Percentiles rank a stretch among this genome's conserved stretches.
Evolutionary conservation across 1,284 basidiomycete genomes (phyloP).

Genomic region (Sphaerobolus stellatus): DNA sequence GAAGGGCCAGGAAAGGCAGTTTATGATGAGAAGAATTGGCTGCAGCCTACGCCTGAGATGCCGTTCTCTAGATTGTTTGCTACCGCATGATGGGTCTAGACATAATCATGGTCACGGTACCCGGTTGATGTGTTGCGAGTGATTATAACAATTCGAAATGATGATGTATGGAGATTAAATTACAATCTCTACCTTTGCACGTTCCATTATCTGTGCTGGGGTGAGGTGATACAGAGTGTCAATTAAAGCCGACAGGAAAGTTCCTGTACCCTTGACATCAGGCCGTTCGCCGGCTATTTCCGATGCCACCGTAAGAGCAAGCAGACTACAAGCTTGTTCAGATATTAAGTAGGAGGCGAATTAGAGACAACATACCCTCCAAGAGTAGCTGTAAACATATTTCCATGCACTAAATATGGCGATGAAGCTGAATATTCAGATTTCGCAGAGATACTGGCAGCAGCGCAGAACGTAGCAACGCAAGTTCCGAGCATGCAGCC

Average conservation of each 20-base stretch:
- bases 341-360: slow-evolving; percentile 9
- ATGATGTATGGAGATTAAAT: slow-evolving; percentile 6
- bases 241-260: slow-evolving; percentile 84
- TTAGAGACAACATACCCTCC: slow-evolving; percentile 58
- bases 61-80: slow-evolving; percentile 60
- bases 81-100: no score
- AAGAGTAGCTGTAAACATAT: slow-evolving; percentile 73
- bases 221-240: slow-evolving; percentile 74
- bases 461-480: slow-evolving; percentile 77
- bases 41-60: slow-evolving; percentile 80
- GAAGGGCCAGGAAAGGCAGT: slow-evolving; percentile 62
- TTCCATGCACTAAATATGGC: slow-evolving; percentile 32
- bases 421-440: slow-evolving; percentile 16
- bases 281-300: slow-evolving; percentile 72
- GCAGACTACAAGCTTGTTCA: slow-evolving; percentile 50
- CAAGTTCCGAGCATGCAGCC: slow-evolving; percentile 87
- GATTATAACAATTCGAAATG: no score
- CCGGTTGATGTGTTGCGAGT: no score
- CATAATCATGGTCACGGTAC: no score
- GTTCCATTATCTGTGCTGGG: slow-evolving; percentile 48
- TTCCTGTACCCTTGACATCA: slow-evolving; percentile 81
- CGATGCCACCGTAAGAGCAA: slow-evolving; percentile 82
- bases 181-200: slow-evolving; percentile 50
- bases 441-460: slow-evolving; percentile 46
- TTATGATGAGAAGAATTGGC: slow-evolving; percentile 84